phyloP scores from a whole-genome alignment of 768 basidiomycete genomes.

The Fomitopsis pulvina region DNA sequence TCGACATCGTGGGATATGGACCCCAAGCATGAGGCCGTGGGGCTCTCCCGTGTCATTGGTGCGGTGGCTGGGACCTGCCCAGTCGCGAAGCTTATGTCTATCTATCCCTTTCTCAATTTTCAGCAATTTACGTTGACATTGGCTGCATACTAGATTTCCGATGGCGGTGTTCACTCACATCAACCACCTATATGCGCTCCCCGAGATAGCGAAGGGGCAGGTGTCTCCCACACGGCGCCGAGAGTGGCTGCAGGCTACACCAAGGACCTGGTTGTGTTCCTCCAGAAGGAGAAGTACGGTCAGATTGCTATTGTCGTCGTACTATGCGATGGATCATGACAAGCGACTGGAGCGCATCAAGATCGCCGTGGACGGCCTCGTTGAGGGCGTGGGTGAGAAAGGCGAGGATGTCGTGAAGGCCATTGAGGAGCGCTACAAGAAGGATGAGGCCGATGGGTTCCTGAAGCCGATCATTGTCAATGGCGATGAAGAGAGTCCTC shows the following conservation, averaged over 20 bases:
- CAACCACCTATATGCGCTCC: constrained; percentile 80
- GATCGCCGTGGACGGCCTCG: constrained; percentile 80
- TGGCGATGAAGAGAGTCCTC: constrained; percentile 66
- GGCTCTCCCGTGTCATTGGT: no score
- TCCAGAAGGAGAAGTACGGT: constrained; percentile 70
- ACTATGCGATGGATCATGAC: constrained; percentile 97
- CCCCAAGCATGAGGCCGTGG: no score
- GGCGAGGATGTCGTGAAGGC: constrained; percentile 54
- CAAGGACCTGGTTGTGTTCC: constrained; percentile 70
- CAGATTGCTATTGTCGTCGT: constrained; percentile 83
- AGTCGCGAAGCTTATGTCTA: no score
- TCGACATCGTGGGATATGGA: background rate
- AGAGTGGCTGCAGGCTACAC: constrained; percentile 73
- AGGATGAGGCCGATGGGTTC: constrained; percentile 91
- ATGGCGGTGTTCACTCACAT: constrained; percentile 98
- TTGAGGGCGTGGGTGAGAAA: constrained; percentile 62
- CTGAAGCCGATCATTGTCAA: constrained; percentile 90
- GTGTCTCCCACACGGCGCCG: constrained; percentile 88
- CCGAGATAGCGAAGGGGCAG: constrained; percentile 83
- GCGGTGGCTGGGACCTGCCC: no score
- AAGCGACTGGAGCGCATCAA: constrained; percentile 95
- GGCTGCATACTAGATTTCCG: constrained; percentile 58
- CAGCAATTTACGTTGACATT: background rate
- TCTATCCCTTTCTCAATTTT: background rate
- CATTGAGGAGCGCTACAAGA: constrained; percentile 70